These are phyloP conservation scores for Halenospora varia DNA, from an alignment of 495 filamentous ascomycete genomes.

Conservation along the genomic window DNA sequence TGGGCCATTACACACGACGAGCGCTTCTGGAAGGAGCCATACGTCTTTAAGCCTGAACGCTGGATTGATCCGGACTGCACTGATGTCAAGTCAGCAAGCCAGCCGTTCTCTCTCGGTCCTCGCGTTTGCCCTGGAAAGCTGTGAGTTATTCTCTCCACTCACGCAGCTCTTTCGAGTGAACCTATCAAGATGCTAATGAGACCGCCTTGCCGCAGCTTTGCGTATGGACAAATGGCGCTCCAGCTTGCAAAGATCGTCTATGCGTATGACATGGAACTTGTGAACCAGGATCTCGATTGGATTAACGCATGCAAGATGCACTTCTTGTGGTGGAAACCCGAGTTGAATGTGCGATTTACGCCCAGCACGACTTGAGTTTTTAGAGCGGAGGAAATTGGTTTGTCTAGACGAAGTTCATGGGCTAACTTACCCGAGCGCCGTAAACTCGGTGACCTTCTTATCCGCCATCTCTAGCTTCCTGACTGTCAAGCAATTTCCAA, in stretches of 20 bases:
- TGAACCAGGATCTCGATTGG: slow-evolving; percentile 31
- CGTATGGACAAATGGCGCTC: slow-evolving; percentile 34
- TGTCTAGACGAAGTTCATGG: no score
- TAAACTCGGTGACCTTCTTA: no score
- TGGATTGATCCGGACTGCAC: slow-evolving; percentile 25
- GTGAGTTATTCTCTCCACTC: slow-evolving; percentile 5
- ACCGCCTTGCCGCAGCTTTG: slow-evolving; percentile 21
- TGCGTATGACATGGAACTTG: slow-evolving; percentile 31
- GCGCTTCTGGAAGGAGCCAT: slow-evolving; percentile 26
- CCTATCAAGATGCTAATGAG: slow-evolving; percentile 6
- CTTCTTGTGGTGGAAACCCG: slow-evolving; percentile 36
- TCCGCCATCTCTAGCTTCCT: no score
- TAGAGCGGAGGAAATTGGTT: background rate
- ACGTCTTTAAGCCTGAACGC: slow-evolving; percentile 29
- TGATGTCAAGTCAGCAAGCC: slow-evolving; percentile 26
- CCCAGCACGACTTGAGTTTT: slow-evolving; percentile 2
- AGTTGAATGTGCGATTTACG: slow-evolving; percentile 24
- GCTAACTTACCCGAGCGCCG: no score
- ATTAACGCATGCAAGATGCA: slow-evolving; percentile 25
- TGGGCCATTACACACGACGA: slow-evolving; percentile 32
- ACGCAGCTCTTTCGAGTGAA: background rate
- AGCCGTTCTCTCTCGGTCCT: slow-evolving; percentile 27
- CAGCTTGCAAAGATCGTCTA: slow-evolving; percentile 33
- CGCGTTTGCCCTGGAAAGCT: slow-evolving; percentile 28
- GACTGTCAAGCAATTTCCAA: no score